Evolutionary conservation across 2,329 filamentous ascomycete species (phyloP), one percentile per base, ranked within the genome.

Genomic region (Lecanicillium sp.): DNA sequence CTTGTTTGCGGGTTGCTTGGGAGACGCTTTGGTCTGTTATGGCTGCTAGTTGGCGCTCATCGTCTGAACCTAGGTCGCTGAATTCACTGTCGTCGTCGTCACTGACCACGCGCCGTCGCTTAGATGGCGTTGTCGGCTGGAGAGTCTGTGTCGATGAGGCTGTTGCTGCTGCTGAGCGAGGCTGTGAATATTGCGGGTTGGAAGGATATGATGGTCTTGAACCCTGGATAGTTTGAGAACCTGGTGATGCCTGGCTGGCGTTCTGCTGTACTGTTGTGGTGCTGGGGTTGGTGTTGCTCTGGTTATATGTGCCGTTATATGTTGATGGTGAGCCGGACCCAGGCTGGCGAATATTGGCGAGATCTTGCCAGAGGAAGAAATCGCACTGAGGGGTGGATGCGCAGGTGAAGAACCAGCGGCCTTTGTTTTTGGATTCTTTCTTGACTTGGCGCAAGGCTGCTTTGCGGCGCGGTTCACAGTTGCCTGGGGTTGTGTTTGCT

Each of bases 301-400:
- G 22, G 6, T 25, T 25, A n/a, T n/a, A n/a, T 14, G 35, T 9
- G 2, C 30, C 34, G 14, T 43, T 20, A n/a, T n/a, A n/a, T n/a
- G 18, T 33, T 32, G 30, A 6, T 4, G 30, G 30, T 9, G 40
- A 32, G 9, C 29, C 40, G 14, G 50, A 41, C 4, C 49, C 51
- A 1, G 41, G 50, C 45, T 64, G 54, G 4, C 56, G 54, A 15
- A 44, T 37, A 25, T 48, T 43, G 9, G 65, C 64, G 2, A 56
- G 53, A 7, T 68, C 59, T n/a, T 57, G 54, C 60, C 62, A 71
- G 16, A 70, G 47, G 42, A 68, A 72, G 48, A 71, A 68, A 6
- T 48, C 38, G 50, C 68, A 72, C 33, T 55, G 53, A 6, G 53
- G 51, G 7, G 50, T 48, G n/a, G 48, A 41, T 6, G 49, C 47